Percentiles rank a stretch among this genome's conserved stretches.
These are phyloP conservation scores for Prunella vulgaris DNA, from an alignment of 257 asterid species.

Conservation along the genomic window DNA sequence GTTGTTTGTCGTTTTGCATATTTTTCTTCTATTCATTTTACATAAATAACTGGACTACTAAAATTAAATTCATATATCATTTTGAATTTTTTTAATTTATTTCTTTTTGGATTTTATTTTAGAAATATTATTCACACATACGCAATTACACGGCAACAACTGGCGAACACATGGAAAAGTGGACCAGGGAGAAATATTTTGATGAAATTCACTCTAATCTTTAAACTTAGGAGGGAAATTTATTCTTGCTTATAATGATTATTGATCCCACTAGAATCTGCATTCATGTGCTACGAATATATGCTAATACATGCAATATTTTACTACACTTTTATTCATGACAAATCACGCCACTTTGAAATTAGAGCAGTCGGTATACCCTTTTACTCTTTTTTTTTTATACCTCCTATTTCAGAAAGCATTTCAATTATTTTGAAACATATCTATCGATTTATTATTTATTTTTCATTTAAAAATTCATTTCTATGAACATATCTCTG, in stretches of 20 bases:
- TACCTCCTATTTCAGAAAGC: not conserved
- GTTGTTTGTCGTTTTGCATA: too few relatives aligned
- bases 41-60: too few relatives aligned
- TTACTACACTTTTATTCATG: conserved; percentile 3
- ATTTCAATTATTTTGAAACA: not conserved
- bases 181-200: conserved; percentile 3
- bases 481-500: too few relatives aligned
- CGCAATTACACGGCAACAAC: conserved; percentile 32
- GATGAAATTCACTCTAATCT: not conserved
- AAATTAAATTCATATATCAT: too few relatives aligned
- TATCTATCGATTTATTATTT: too few relatives aligned
- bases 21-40: too few relatives aligned
- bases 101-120: too few relatives aligned
- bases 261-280: conserved; percentile 29
- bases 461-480: too few relatives aligned
- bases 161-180: conserved; percentile 51
- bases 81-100: too few relatives aligned
- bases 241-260: conserved; percentile 27
- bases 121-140: conserved; percentile 10
- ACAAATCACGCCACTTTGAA: not conserved
- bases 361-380: not conserved
- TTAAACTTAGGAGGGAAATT: not conserved
- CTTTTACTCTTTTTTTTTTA: not conserved
- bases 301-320: conserved; percentile 23
- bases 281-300: conserved; percentile 27